Evolutionary conservation across 768 basidiomycete genomes (phyloP).

Genomic region (Kwoniella bestiolae): DNA sequence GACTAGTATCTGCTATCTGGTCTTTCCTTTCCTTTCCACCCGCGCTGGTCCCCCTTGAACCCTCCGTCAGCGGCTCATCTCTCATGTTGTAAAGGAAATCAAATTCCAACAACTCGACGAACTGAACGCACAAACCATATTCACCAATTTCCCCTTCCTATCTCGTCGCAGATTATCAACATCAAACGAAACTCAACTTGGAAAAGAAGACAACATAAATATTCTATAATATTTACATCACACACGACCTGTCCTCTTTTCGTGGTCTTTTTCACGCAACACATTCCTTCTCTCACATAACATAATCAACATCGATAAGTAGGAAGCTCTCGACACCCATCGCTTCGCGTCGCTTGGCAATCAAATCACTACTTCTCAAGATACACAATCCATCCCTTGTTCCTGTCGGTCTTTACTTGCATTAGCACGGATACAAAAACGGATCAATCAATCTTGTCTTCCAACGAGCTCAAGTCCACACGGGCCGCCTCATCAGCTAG

Average conservation of each 20-base stretch:
- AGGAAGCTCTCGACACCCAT: not conserved
- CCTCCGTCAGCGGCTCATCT: conserved; percentile 10
- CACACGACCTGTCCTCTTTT: no score
- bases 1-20: no score
- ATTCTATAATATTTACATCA: no score
- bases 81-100: no score
- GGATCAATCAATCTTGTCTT: not conserved
- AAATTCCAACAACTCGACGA: not conserved
- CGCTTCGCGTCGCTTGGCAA: not conserved
- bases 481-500: not conserved
- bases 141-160: not conserved
- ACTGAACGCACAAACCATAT: not conserved
- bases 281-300: not conserved
- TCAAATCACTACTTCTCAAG: no score
- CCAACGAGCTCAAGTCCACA: not conserved
- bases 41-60: not conserved
- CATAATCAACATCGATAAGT: not conserved
- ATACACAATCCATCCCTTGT: not conserved
- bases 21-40: not conserved
- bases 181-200: no score
- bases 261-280: no score
- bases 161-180: not conserved
- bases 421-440: not conserved
- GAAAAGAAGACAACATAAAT: no score
- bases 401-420: not conserved